Conservation (phyloP, 2,329 filamentous ascomycete genomes). For the Phyllosticta capitalensis region DNA sequence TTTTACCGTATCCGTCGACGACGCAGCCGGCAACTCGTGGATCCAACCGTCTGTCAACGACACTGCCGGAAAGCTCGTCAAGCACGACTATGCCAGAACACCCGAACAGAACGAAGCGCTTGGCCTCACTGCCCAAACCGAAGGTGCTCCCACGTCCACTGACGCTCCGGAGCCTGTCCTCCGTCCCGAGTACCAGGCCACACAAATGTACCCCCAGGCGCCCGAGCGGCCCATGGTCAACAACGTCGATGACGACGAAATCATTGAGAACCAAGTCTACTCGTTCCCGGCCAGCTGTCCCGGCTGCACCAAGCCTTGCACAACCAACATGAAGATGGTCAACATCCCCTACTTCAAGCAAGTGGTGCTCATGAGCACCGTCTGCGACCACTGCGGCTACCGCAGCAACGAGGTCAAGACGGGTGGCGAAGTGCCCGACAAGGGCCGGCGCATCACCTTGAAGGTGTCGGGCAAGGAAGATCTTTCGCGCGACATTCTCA, state of each 20-base stretch:
- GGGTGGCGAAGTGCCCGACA: constrained; percentile 79
- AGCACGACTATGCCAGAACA: constrained; percentile 73
- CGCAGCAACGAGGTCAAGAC: constrained; percentile 97
- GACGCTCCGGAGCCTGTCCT: constrained; percentile 48
- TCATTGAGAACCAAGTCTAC: constrained; percentile 87
- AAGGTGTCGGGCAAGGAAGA: constrained; percentile 61
- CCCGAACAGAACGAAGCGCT: constrained; percentile 78
- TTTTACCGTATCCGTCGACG: constrained; percentile 80
- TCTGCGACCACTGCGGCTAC: constrained; percentile 87
- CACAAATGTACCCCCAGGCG: constrained; percentile 35
- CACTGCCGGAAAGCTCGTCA: constrained; percentile 80
- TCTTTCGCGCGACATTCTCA: constrained; percentile 85
- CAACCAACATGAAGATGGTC: constrained; percentile 97
- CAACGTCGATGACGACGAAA: constrained; percentile 58
- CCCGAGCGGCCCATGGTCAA: constrained; percentile 28
- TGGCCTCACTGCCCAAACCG: constrained; percentile 52
- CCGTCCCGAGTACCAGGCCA: constrained; percentile 43
- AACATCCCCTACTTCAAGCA: constrained; percentile 98
- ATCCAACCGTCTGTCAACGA: constrained; percentile 73
- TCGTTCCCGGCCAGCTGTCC: constrained; percentile 86
- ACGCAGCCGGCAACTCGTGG: constrained; percentile 92
- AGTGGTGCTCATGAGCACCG: constrained; percentile 89
- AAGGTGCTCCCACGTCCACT: constrained; percentile 24
- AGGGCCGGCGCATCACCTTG: constrained; percentile 75
- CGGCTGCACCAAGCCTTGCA: constrained; percentile 75